Evolutionary conservation across 225 moss, liverwort and hornwort genomes (phyloP).

Genomic region (Neckera pumila): DNA sequence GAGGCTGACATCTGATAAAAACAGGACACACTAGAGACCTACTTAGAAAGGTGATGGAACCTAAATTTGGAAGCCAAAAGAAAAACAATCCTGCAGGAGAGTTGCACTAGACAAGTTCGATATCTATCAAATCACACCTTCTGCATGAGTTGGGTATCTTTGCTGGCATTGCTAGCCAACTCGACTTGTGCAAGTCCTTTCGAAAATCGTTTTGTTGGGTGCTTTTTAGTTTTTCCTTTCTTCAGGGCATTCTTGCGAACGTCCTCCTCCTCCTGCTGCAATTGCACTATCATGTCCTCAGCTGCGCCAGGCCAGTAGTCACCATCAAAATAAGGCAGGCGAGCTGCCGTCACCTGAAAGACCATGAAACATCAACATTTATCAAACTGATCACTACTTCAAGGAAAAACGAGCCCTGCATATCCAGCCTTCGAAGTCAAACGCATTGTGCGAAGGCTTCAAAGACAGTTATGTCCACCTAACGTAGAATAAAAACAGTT

Average conservation of each 20-base stretch:
- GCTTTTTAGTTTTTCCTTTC: slow-evolving; percentile 96
- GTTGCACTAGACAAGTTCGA: background rate
- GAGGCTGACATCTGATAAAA: background rate
- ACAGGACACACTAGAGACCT: background rate
- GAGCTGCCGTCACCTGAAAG: slow-evolving; percentile 75
- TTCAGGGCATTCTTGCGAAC: slow-evolving; percentile 80
- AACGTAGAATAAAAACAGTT: background rate
- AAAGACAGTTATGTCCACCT: background rate
- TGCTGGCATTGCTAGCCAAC: slow-evolving; percentile 87
- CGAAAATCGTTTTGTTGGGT: slow-evolving; percentile 83
- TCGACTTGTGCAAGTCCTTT: slow-evolving; percentile 82
- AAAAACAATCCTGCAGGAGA: background rate
- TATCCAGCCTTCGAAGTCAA: background rate
- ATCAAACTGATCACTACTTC: background rate
- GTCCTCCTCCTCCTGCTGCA: slow-evolving; percentile 97
- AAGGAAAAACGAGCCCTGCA: background rate
- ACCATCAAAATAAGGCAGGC: slow-evolving; percentile 94
- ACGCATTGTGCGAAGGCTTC: background rate
- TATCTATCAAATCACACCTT: slow-evolving; percentile 39
- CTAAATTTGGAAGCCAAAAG: background rate
- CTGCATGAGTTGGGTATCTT: slow-evolving; percentile 88
- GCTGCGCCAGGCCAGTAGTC: slow-evolving; percentile 99
- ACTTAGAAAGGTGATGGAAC: background rate
- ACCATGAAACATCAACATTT: background rate
- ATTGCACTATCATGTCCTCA: slow-evolving; percentile 97